A percentile compares a stretch with the other conserved stretches of the same genome.
Conservation (phyloP, 805 yeast genomes). For the Metschnikowia corniflorae region DNA sequence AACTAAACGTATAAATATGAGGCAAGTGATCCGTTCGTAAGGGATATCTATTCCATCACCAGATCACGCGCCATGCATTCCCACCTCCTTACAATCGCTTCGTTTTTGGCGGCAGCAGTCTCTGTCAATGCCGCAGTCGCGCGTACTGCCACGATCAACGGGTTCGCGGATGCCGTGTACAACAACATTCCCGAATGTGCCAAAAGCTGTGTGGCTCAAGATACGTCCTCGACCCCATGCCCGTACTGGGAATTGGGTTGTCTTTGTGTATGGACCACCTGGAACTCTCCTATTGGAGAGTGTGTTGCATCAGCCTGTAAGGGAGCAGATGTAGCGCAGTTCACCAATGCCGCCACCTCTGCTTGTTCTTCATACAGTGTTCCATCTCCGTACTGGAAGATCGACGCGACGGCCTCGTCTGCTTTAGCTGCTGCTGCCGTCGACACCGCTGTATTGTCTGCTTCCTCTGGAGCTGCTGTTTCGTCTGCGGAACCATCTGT, state of each 20-base stretch:
- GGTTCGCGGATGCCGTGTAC: slow-evolving; percentile 30
- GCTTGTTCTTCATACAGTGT: slow-evolving; percentile 13
- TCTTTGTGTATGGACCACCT: slow-evolving; percentile 14
- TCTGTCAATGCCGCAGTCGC: slow-evolving; percentile 15
- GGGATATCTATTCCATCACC: too few relatives aligned
- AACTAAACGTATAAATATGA: too few relatives aligned
- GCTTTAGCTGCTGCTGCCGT: slow-evolving; percentile 7
- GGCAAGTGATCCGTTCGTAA: too few relatives aligned
- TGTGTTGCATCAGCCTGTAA: slow-evolving; percentile 13
- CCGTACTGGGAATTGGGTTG: slow-evolving; percentile 18
- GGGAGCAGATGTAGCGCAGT: slow-evolving; percentile 9
- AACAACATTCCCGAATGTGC: slow-evolving; percentile 14
- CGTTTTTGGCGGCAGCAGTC: slow-evolving; percentile 8
- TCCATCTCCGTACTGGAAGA: slow-evolving; percentile 21
- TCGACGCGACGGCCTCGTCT: slow-evolving; percentile 5
- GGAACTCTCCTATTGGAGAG: slow-evolving; percentile 10
- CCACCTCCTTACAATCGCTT: slow-evolving; percentile 9
- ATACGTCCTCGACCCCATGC: slow-evolving; percentile 10
- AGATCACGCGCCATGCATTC: slow-evolving; percentile 5
- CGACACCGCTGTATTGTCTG: too few relatives aligned
- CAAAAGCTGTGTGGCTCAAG: slow-evolving; percentile 8
- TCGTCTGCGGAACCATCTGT: neutral
- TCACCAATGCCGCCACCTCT: slow-evolving; percentile 11
- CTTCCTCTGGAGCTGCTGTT: neutral
- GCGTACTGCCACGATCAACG: slow-evolving; percentile 38